Conservation (phyloP, 2,329 filamentous ascomycete genomes). For the Microcera coccophila region DNA sequence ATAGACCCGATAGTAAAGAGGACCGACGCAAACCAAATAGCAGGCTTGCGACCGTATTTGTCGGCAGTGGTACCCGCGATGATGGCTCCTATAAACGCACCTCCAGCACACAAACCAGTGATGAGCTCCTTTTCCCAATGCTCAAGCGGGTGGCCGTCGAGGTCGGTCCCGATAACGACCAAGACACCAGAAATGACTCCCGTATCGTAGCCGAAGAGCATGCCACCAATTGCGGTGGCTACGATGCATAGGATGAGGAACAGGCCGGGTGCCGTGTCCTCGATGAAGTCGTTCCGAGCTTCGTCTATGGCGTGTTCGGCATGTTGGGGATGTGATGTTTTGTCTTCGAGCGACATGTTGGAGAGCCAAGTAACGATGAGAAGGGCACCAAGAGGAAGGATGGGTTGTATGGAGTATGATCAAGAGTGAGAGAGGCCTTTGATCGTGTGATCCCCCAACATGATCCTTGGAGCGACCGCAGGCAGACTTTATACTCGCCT, state of each 20-base stretch:
- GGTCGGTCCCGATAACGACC: constrained; percentile 34
- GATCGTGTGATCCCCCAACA: too few relatives aligned
- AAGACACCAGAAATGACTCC: constrained; percentile 47
- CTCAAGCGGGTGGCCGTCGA: constrained; percentile 8
- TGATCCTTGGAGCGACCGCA: too few relatives aligned
- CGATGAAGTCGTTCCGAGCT: constrained; percentile 15
- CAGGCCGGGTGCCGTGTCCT: constrained; percentile 13
- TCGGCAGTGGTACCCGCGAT: constrained; percentile 21
- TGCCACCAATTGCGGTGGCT: constrained; percentile 17
- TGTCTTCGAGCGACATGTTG: too few relatives aligned
- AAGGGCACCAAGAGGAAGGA: too few relatives aligned
- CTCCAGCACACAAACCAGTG: constrained; percentile 19
- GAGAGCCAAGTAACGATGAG: too few relatives aligned
- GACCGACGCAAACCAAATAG: constrained; percentile 16
- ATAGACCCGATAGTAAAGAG: constrained; percentile 21
- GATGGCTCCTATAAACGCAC: constrained; percentile 20
- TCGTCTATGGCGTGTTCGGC: too few relatives aligned
- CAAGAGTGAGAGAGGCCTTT: too few relatives aligned
- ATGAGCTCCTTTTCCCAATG: constrained; percentile 18
- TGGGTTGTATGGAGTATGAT: too few relatives aligned
- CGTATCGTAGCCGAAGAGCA: constrained; percentile 42
- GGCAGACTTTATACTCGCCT: too few relatives aligned
- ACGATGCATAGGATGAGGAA: constrained; percentile 16
- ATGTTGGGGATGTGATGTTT: too few relatives aligned
- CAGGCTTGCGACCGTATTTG: constrained; percentile 18